phyloP scores from a whole-genome alignment of 805 yeast genomes.

The Pichia cabralensis region DNA sequence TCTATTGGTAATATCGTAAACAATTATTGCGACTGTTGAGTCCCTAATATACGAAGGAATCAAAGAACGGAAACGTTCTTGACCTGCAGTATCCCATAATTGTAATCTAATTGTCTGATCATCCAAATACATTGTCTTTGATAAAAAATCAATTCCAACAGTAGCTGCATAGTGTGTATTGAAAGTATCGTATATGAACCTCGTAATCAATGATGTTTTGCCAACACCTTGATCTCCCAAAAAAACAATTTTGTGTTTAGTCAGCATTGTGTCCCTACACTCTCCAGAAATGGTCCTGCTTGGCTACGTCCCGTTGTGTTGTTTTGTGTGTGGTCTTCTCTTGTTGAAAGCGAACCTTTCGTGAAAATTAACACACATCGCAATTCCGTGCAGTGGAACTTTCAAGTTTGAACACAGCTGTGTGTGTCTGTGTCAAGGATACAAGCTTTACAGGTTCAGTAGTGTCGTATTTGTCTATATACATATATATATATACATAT shows the following conservation, averaged over 20 bases:
- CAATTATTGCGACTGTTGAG: conserved; percentile 93
- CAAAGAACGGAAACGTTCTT: conserved; percentile 87
- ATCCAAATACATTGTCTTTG: conserved; percentile 88
- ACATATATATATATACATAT: not conserved
- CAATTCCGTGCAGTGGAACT: too few species aligned
- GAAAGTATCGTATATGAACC: conserved; percentile 96
- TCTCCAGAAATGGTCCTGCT: too few species aligned
- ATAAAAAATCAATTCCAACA: conserved; percentile 90
- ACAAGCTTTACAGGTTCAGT: too few species aligned
- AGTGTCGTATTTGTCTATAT: too few species aligned
- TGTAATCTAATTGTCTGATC: conserved; percentile 93
- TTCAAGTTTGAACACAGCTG: too few species aligned
- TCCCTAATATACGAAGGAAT: conserved; percentile 95
- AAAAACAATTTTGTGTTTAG: conserved; percentile 83
- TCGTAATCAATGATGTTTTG: conserved; percentile 89
- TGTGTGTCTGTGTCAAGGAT: too few species aligned
- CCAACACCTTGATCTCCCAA: conserved; percentile 98
- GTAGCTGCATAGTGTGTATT: conserved; percentile 96
- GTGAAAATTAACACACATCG: too few species aligned
- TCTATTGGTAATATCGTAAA: conserved; percentile 83
- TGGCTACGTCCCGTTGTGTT: too few species aligned
- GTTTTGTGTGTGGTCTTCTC: too few species aligned
- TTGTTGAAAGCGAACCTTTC: too few species aligned
- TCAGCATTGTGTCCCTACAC: conserved; percentile 25
- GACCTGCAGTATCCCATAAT: conserved; percentile 97